phyloP scores from a whole-genome alignment of 306 rosid genomes.

The Castanea crenata region DNA sequence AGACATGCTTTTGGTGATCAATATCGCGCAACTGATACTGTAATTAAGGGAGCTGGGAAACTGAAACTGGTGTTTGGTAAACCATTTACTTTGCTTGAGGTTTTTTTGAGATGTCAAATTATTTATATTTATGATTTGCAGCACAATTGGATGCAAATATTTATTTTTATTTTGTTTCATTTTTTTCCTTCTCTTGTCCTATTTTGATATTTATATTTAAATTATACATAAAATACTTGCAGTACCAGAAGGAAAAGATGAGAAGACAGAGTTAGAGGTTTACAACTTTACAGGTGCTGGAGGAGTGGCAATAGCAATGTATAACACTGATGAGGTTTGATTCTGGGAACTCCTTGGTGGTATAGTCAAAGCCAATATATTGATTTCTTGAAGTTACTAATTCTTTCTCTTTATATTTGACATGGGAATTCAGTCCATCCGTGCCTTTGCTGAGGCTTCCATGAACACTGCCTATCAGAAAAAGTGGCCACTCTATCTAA shows the following conservation, averaged over 20 bases:
- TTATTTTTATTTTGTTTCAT: not conserved
- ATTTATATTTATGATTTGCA: not conserved
- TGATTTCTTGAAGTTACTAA: constrained; percentile 19
- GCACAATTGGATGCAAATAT: not conserved
- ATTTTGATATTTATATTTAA: not conserved
- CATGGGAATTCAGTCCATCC: constrained; percentile 66
- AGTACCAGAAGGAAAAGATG: constrained; percentile 78
- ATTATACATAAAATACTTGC: constrained; percentile 28
- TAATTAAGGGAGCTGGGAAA: constrained; percentile 87
- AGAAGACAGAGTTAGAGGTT: constrained; percentile 78
- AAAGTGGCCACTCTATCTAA: constrained; percentile 98
- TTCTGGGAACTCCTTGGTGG: constrained; percentile 18
- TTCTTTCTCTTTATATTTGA: constrained; percentile 16
- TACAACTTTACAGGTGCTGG: constrained; percentile 87
- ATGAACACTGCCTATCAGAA: constrained; percentile 84
- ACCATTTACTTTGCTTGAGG: constrained; percentile 15
- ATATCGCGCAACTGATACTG: constrained; percentile 89
- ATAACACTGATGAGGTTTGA: constrained; percentile 93
- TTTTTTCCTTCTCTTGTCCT: not conserved
- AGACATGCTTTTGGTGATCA: constrained; percentile 99
- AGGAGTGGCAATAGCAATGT: constrained; percentile 91
- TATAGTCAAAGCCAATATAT: constrained; percentile 20
- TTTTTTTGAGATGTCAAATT: constrained; percentile 3
- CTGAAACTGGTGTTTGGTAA: constrained; percentile 88
- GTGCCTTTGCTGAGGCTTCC: constrained; percentile 87